A percentile compares a stretch with the other conserved stretches of the same genome.
Evolutionary conservation across 2,329 filamentous ascomycete genomes (phyloP).

Genomic region (Magnaporthales sp.): DNA sequence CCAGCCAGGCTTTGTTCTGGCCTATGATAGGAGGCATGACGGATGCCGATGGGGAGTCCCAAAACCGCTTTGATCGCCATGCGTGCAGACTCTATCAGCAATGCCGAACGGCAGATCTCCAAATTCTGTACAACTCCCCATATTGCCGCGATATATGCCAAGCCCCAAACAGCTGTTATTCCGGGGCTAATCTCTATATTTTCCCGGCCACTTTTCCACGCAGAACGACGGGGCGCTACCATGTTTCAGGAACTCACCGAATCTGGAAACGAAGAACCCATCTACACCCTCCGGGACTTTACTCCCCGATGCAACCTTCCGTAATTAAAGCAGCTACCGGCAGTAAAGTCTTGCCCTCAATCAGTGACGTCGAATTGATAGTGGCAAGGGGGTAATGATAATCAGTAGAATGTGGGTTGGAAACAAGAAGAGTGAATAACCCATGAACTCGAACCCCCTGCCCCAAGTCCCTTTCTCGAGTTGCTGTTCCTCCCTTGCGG

Average conservation of each 20-base stretch:
- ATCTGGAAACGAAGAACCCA: neutral
- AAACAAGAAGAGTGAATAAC: neutral
- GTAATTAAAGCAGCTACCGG: neutral
- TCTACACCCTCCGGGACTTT: neutral
- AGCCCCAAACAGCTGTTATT: neutral
- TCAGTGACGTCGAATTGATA: neutral
- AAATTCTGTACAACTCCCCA: neutral
- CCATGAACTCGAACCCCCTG: neutral
- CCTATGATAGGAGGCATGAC: neutral
- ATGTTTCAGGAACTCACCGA: neutral
- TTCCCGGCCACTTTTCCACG: neutral
- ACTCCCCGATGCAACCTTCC: neutral
- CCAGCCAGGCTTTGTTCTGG: neutral
- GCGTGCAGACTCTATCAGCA: neutral
- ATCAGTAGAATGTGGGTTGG: neutral
- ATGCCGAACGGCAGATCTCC: neutral
- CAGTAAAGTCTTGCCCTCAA: neutral
- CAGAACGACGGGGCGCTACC: neutral
- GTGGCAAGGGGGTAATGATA: neutral
- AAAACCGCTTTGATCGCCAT: neutral
- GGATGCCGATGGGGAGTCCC: too few relatives aligned
- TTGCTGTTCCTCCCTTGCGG: neutral
- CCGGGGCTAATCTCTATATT: neutral
- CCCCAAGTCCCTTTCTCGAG: neutral
- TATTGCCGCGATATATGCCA: neutral